Percentiles rank a stretch among this genome's conserved stretches.
Conservation (phyloP, 2,329 filamentous ascomycete species). For the Talaromyces verruculosus region DNA sequence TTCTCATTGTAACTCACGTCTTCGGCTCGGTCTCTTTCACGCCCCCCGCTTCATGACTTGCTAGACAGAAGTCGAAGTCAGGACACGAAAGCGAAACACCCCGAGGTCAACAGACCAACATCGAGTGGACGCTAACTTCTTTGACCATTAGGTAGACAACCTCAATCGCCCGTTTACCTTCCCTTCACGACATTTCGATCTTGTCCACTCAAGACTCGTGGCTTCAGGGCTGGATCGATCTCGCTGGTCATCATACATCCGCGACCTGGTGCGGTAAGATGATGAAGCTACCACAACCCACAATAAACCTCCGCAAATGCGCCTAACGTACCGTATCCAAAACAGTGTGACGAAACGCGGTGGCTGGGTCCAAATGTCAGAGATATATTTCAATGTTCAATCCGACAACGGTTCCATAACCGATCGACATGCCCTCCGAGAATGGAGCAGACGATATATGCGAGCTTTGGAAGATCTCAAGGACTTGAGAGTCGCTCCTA, state of each 20-base stretch:
- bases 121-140: neutral
- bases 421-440: slow-evolving; percentile 61
- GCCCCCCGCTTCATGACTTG: neutral
- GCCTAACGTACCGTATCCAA: slow-evolving; percentile 7
- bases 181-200: slow-evolving; percentile 69
- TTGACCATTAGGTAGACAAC: slow-evolving; percentile 59
- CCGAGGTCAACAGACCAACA: neutral
- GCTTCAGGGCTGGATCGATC: slow-evolving; percentile 64
- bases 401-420: slow-evolving; percentile 79
- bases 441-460: slow-evolving; percentile 67
- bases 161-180: slow-evolving; percentile 70
- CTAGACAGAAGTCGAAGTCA: neutral
- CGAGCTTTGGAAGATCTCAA: slow-evolving; percentile 63
- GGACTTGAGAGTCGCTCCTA: slow-evolving; percentile 64
- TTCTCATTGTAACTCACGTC: neutral
- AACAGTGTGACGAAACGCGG: slow-evolving; percentile 60
- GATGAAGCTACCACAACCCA: neutral
- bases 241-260: slow-evolving; percentile 74
- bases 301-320: neutral
- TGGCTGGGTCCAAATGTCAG: slow-evolving; percentile 87
- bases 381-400: slow-evolving; percentile 81
- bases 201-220: slow-evolving; percentile 71
- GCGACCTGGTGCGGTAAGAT: slow-evolving; percentile 64
- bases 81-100: neutral
- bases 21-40: neutral